Evolutionary conservation across 106 monocot genomes (phyloP).

Genomic region (Triglochin maritima): DNA sequence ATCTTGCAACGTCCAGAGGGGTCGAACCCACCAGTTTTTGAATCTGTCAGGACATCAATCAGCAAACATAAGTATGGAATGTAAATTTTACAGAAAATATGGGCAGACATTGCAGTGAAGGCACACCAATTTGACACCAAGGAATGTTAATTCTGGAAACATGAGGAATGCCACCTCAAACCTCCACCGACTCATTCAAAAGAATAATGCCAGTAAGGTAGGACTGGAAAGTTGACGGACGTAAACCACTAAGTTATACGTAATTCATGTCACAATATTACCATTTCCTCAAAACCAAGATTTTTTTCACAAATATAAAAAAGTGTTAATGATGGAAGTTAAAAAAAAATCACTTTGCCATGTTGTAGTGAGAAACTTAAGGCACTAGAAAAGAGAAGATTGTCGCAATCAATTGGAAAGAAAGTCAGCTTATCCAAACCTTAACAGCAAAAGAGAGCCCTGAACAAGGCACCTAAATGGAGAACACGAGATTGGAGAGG

Average conservation of each 20-base stretch:
- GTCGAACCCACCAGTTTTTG: conserved; percentile 93
- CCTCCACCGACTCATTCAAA: too few species aligned
- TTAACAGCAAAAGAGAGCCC: not conserved
- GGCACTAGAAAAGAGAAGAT: not conserved
- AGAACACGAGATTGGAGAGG: not conserved
- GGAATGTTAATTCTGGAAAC: too few species aligned
- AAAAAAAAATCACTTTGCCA: too few species aligned
- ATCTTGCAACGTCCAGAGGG: conserved; percentile 65
- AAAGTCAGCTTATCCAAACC: not conserved
- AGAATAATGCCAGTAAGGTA: too few species aligned
- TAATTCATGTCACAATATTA: too few species aligned
- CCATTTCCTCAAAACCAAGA: too few species aligned
- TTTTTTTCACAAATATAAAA: too few species aligned
- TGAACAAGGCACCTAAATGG: not conserved
- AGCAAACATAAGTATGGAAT: not conserved
- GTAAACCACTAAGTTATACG: too few species aligned
- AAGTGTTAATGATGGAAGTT: too few species aligned
- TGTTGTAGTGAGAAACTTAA: too few species aligned
- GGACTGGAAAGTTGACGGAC: too few species aligned
- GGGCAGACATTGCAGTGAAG: not conserved
- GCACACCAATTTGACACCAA: not conserved
- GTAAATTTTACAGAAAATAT: not conserved
- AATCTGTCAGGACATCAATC: conserved; percentile 31
- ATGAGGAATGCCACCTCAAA: too few species aligned
- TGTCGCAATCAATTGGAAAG: not conserved